Evolutionary conservation across 1,284 basidiomycete species (phyloP).

Genomic region (Uromyces viciae-fabae): DNA sequence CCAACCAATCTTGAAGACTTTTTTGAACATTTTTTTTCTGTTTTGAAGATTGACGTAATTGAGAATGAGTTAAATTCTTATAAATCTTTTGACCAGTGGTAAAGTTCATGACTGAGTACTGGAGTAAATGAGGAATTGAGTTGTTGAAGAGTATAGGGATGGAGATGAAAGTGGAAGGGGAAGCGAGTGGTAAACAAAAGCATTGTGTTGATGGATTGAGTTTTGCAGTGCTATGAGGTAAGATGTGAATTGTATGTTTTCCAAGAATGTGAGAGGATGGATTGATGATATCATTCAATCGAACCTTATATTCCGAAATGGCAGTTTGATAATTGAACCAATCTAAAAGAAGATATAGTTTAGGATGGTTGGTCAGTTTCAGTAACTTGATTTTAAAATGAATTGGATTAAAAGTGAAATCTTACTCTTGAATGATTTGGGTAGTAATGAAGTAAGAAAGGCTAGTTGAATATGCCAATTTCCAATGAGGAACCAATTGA

Average conservation of each 20-base stretch:
- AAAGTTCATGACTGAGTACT: slow-evolving; percentile 47
- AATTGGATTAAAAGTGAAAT: neutral
- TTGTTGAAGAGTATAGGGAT: slow-evolving; percentile 49
- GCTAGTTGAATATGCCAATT: slow-evolving; percentile 45
- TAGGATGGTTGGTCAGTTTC: neutral
- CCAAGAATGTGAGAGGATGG: slow-evolving; percentile 48
- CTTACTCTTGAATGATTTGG: slow-evolving; percentile 46
- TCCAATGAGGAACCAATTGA: slow-evolving; percentile 47
- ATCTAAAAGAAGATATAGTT: slow-evolving; percentile 6
- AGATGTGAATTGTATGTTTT: slow-evolving; percentile 48
- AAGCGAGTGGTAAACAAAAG: slow-evolving; percentile 43
- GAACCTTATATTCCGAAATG: slow-evolving; percentile 48
- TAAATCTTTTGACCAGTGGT: slow-evolving; percentile 37
- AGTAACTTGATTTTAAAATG: neutral
- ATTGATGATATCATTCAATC: slow-evolving; percentile 45
- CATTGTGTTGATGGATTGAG: slow-evolving; percentile 42
- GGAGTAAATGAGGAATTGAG: slow-evolving; percentile 47
- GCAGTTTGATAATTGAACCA: slow-evolving; percentile 48
- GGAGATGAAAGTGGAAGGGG: slow-evolving; percentile 32
- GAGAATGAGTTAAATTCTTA: slow-evolving; percentile 28
- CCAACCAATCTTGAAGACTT: slow-evolving; percentile 46
- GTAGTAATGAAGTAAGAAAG: slow-evolving; percentile 24
- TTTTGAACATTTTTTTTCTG: slow-evolving; percentile 38
- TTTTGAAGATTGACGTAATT: slow-evolving; percentile 31
- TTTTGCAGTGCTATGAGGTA: slow-evolving; percentile 48